Evolutionary conservation across 345 rosid genomes (phyloP), one percentile per base, ranked within the genome.

Genomic region (Combretum micranthum): DNA sequence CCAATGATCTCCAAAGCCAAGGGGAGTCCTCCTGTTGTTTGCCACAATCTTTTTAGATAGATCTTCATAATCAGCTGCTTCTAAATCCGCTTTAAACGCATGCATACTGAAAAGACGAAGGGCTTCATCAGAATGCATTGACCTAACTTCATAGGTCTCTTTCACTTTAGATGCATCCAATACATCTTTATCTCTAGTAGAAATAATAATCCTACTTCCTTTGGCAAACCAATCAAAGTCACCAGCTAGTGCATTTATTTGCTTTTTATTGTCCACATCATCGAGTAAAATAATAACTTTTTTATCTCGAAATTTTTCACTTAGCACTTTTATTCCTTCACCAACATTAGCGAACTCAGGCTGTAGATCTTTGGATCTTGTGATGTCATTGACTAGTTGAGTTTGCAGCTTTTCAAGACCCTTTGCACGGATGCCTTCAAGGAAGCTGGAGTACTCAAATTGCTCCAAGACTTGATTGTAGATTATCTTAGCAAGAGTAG

Each of bases 201-300:
- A 39, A 20, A 60, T 26, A 3, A 59, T 13, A 14, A 59, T 10
- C 50, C 44, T 47, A 20, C 43, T 22, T 0, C 62, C 53, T 3
- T 37, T 4, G 19, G 5, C 48, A 60, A 49, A 60, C 55, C 13
- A 60, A 11, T 20, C 50, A 20, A n/a, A 26, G 2, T 42, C 39
- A 20, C 45, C 64, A 17, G 26, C 64, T 22, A 60, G 22, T 4
- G 39, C 42, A n/a, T 50, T 20, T 6, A 61, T 46, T 43, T 61
- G 64, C 4, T 61, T 42, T 1, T 0, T 51, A 1, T 51, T 3
- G 4, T 50, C 43, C 15, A 51, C 64, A 51, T 51, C 64, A 22
- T 61, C 64, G 0, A 61, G 46, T 1, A 43, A 55, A 0, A 61
- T 21, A 13, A 61, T 14, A 4, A 51, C 50, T 52, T 43, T 43